A percentile compares a stretch with the other conserved stretches of the same genome.
Evolutionary conservation across 768 basidiomycete species (phyloP).

Genomic region (Phlegmacium glaucopus): DNA sequence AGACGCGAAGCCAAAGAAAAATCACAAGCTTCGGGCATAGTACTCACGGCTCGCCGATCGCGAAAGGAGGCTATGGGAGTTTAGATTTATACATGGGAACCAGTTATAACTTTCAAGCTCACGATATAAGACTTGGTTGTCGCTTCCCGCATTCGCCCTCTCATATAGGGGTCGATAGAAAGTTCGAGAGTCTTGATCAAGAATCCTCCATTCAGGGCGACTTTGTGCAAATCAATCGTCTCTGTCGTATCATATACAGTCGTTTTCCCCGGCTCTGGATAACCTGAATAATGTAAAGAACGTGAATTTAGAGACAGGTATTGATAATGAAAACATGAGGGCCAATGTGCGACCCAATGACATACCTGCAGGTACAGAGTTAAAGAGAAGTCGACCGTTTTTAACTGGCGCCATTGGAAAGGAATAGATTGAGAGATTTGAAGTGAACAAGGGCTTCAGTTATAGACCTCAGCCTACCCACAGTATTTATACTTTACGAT

Average conservation of each 20-base stretch:
- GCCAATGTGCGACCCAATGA: no score
- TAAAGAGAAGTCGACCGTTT: not conserved
- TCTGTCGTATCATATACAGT: constrained; percentile 38
- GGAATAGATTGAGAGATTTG: no score
- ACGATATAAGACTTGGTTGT: constrained; percentile 23
- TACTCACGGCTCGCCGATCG: constrained; percentile 35
- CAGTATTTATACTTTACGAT: no score
- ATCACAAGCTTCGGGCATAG: no score
- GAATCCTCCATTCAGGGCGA: constrained; percentile 41
- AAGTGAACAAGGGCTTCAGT: no score
- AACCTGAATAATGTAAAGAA: constrained; percentile 21
- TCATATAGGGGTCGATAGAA: constrained; percentile 39
- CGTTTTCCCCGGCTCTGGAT: constrained; percentile 42
- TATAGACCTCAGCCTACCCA: no score
- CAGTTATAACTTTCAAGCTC: no score
- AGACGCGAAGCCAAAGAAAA: no score
- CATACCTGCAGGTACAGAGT: not conserved
- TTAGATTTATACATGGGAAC: not conserved
- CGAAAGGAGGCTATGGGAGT: constrained; percentile 19
- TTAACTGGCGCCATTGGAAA: not conserved
- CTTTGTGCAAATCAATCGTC: constrained; percentile 48
- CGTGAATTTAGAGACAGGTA: not conserved
- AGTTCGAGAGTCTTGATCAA: constrained; percentile 47
- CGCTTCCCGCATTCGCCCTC: constrained; percentile 34
- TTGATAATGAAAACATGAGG: no score